A percentile compares a stretch with the other conserved stretches of the same genome.
phyloP scores from a whole-genome alignment of 2,329 filamentous ascomycete genomes.

The Diaporthe nobilis region DNA sequence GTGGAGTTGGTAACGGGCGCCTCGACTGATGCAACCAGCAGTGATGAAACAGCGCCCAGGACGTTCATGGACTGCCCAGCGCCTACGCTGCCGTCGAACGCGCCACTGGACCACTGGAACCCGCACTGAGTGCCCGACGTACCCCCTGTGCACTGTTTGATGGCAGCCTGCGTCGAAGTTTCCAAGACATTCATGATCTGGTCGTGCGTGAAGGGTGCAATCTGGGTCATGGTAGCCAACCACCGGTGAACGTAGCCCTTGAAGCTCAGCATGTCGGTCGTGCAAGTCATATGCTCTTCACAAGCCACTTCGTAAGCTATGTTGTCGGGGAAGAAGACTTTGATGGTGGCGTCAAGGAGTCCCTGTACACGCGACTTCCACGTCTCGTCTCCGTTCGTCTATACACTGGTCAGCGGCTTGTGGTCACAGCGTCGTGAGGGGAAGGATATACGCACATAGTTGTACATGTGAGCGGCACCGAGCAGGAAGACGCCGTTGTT shows the following conservation, averaged over 20 bases:
- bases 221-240: slow-evolving; percentile 41
- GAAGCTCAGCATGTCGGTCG: slow-evolving; percentile 43
- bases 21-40: slow-evolving; percentile 52
- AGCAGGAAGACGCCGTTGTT: slow-evolving; percentile 90
- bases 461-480: slow-evolving; percentile 56
- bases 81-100: slow-evolving; percentile 64
- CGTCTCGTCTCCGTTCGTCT: slow-evolving; percentile 38
- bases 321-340: slow-evolving; percentile 54
- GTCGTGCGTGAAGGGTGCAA: slow-evolving; percentile 41
- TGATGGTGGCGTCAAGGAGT: slow-evolving; percentile 40
- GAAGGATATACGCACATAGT: slow-evolving; percentile 50
- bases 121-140: slow-evolving; percentile 61
- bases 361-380: slow-evolving; percentile 41
- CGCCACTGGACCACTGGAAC: slow-evolving; percentile 63
- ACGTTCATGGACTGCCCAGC: slow-evolving; percentile 71
- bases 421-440: not conserved
- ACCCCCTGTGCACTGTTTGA: slow-evolving; percentile 41
- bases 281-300: slow-evolving; percentile 41
- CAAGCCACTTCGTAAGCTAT: slow-evolving; percentile 42
- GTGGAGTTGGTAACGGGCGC: slow-evolving; percentile 43
- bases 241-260: slow-evolving; percentile 43
- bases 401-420: not conserved
- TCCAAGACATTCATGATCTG: slow-evolving; percentile 38
- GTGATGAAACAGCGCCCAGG: slow-evolving; percentile 63
- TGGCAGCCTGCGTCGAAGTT: slow-evolving; percentile 39